Conservation (phyloP, 2,329 filamentous ascomycete genomes). For the Cytospora paraplurivora region DNA sequence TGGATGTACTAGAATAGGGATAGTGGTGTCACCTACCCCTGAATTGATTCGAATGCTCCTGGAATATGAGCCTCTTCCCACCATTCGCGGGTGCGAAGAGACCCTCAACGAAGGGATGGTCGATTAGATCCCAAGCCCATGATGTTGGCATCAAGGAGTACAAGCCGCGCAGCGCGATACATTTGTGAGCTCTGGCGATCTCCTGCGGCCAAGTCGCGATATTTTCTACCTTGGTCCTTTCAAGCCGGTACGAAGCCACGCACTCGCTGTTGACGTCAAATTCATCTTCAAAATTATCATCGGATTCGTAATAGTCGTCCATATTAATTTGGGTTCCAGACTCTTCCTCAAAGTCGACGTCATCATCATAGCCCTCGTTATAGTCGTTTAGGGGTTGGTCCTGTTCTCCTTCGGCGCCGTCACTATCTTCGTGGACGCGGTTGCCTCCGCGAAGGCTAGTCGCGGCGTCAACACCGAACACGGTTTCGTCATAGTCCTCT, state of each 20-base stretch:
- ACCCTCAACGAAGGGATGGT: conserved; percentile 38
- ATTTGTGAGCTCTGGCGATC: conserved; percentile 38
- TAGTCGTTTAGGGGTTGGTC: background rate
- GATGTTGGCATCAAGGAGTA: conserved; percentile 40
- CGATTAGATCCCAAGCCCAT: conserved; percentile 39
- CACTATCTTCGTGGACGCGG: conserved; percentile 41
- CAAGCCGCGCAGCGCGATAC: conserved; percentile 40
- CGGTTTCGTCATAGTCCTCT: conserved; percentile 40
- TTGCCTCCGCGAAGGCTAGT: conserved; percentile 17
- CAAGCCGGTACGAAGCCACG: conserved; percentile 14
- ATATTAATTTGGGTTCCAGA: background rate
- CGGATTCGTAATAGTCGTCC: conserved; percentile 13
- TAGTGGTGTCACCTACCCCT: conserved; percentile 30
- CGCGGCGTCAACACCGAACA: background rate
- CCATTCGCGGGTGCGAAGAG: conserved; percentile 36
- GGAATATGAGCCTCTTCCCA: conserved; percentile 34
- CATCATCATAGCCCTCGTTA: conserved; percentile 8
- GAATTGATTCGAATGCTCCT: conserved; percentile 35
- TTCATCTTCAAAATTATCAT: conserved; percentile 23
- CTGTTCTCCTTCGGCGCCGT: background rate
- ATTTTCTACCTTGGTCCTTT: conserved; percentile 29
- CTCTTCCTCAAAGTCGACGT: background rate
- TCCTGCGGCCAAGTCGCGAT: conserved; percentile 37
- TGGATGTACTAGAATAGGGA: background rate
- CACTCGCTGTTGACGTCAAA: conserved; percentile 14